phyloP scores from a whole-genome alignment of 768 basidiomycete species.

The Lactarius hatsudake region DNA sequence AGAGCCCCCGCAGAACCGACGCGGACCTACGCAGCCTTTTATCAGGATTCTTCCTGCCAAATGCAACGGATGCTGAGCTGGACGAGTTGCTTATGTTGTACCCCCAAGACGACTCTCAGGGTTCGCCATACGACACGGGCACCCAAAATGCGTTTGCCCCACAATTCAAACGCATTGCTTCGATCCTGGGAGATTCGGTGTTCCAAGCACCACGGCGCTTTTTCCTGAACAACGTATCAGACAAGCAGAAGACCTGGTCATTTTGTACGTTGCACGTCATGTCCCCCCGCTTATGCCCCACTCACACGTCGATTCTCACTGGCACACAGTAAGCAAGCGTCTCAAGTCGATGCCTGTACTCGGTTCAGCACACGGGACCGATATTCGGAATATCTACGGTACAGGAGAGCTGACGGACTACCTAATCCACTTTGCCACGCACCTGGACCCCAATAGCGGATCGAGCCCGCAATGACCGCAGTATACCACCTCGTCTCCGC shows the following conservation, averaged over 20 bases:
- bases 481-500: conserved; percentile 15
- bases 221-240: no score
- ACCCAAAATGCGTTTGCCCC: conserved; percentile 31
- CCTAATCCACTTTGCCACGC: conserved; percentile 30
- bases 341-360: conserved; percentile 30
- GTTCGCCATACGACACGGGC: conserved; percentile 34
- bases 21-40: conserved; percentile 20
- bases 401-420: conserved; percentile 23
- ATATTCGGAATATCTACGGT: conserved; percentile 18
- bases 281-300: background rate
- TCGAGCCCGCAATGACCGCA: conserved; percentile 18
- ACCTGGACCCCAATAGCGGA: conserved; percentile 33
- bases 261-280: conserved; percentile 33
- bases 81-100: conserved; percentile 18
- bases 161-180: background rate
- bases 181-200: no score
- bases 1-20: conserved; percentile 20
- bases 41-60: conserved; percentile 9
- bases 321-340: conserved; percentile 36
- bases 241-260: conserved; percentile 35
- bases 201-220: no score
- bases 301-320: background rate
- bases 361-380: conserved; percentile 29
- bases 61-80: conserved; percentile 17
- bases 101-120: conserved; percentile 26